Conservation (phyloP, 2,329 filamentous ascomycete species). For the Penicillium brevicompactum region DNA sequence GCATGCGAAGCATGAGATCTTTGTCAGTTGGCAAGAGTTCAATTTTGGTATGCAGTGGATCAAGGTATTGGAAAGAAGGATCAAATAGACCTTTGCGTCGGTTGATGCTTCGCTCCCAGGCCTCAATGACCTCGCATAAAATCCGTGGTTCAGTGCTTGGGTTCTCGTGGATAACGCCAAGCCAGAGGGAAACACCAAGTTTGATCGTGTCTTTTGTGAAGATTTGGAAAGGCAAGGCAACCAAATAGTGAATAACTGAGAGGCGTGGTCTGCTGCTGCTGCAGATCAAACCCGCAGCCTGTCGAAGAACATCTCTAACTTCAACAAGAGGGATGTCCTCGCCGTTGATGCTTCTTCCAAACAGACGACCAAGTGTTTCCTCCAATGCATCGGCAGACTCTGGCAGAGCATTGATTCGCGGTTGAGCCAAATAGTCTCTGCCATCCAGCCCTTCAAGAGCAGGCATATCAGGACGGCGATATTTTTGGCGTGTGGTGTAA, state of each 20-base stretch:
- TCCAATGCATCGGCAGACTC: conserved; percentile 50
- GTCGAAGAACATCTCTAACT: conserved; percentile 77
- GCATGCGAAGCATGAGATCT: conserved; percentile 69
- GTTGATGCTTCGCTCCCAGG: conserved; percentile 85
- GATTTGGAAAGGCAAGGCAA: conserved; percentile 87
- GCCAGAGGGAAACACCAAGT: conserved; percentile 91
- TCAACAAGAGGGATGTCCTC: conserved; percentile 72
- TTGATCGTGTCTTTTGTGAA: conserved; percentile 97
- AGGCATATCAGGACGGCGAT: conserved; percentile 76
- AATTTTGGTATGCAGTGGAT: conserved; percentile 88
- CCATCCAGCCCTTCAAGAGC: conserved; percentile 36
- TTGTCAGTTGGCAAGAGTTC: conserved; percentile 93
- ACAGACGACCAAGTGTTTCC: conserved; percentile 69
- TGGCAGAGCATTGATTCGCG: conserved; percentile 8
- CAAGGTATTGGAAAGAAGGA: conserved; percentile 67
- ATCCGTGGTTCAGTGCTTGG: conserved; percentile 83
- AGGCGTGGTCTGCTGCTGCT: conserved; percentile 73
- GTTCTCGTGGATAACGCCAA: conserved; percentile 96
- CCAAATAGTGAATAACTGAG: conserved; percentile 80
- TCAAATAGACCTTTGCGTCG: conserved; percentile 81
- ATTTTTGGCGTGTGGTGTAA: conserved; percentile 95
- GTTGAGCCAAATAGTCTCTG: conserved; percentile 1
- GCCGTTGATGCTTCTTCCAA: conserved; percentile 68
- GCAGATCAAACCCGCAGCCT: conserved; percentile 84
- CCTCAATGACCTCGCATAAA: conserved; percentile 80